A percentile compares a stretch with the other conserved stretches of the same genome.
Conservation (phyloP, 1,284 basidiomycete species). For the Austroboletus rostrupii region DNA sequence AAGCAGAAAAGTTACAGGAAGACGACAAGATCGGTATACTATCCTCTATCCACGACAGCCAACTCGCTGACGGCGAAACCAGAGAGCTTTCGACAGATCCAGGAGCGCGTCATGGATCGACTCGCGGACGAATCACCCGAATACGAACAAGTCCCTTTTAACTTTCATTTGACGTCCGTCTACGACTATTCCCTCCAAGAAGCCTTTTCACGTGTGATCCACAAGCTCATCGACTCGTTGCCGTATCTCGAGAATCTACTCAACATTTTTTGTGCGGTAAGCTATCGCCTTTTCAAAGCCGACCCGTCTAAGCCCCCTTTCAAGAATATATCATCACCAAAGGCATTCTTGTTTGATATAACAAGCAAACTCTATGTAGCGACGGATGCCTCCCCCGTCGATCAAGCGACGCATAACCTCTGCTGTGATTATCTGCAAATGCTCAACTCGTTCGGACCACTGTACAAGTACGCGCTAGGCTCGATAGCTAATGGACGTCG, state of each 20-base stretch:
- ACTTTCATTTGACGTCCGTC: constrained; percentile 86
- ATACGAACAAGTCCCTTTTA: constrained; percentile 67
- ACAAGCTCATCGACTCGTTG: constrained; percentile 67
- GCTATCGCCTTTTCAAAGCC: constrained; percentile 22
- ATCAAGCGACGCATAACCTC: constrained; percentile 81
- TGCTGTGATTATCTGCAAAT: constrained; percentile 91
- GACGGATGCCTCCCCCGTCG: constrained; percentile 90
- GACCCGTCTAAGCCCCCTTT: background rate
- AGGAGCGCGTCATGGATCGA: constrained; percentile 80
- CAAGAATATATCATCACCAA: constrained; percentile 86
- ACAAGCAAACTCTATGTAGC: constrained; percentile 85
- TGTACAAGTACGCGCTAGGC: constrained; percentile 65
- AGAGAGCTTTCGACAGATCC: constrained; percentile 89
- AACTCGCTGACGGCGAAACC: constrained; percentile 2
- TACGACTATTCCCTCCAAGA: constrained; percentile 88
- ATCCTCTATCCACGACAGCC: constrained; percentile 1
- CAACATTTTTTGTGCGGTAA: constrained; percentile 76
- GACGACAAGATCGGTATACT: constrained; percentile 85
- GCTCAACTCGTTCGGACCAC: constrained; percentile 78
- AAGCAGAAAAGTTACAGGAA: constrained; percentile 88
- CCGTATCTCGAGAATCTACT: constrained; percentile 77
- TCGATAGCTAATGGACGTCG: background rate
- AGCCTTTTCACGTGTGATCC: constrained; percentile 78
- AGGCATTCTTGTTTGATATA: constrained; percentile 91
- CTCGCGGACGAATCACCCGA: constrained; percentile 69